A percentile compares a stretch with the other conserved stretches of the same genome.
Conservation (phyloP, 2,329 filamentous ascomycete genomes). For the Pyrenochaeta sp. region DNA sequence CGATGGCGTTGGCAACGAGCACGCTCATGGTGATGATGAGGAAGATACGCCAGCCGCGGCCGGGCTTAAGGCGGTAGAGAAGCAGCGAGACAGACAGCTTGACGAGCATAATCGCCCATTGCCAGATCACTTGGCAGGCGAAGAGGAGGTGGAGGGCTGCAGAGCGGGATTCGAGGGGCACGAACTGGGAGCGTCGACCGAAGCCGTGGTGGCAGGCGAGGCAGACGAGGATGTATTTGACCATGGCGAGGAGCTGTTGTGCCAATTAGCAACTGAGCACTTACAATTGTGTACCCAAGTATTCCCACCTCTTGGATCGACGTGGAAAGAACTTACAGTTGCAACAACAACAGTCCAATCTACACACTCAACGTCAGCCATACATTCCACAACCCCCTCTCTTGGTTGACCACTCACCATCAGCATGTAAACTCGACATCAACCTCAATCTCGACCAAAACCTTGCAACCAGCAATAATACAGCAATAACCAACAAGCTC, state of each 20-base stretch:
- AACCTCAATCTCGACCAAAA: slow-evolving; percentile 27
- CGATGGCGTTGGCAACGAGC: slow-evolving; percentile 19
- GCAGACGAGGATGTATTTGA: slow-evolving; percentile 25
- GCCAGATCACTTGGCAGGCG: slow-evolving; percentile 34
- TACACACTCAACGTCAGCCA: no score
- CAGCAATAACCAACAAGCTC: slow-evolving; percentile 21
- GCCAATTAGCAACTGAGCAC: not conserved
- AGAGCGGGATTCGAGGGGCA: slow-evolving; percentile 18
- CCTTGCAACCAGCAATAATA: slow-evolving; percentile 24
- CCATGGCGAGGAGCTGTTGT: slow-evolving; percentile 31
- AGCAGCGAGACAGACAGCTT: slow-evolving; percentile 33
- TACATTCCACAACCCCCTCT: no score
- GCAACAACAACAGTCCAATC: slow-evolving; percentile 29
- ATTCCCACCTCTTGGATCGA: no score
- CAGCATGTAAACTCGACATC: slow-evolving; percentile 13
- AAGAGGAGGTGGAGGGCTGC: slow-evolving; percentile 31
- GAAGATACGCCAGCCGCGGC: slow-evolving; percentile 27
- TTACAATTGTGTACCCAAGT: not conserved
- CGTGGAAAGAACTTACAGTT: slow-evolving; percentile 18
- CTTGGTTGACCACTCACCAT: no score
- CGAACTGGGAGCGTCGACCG: slow-evolving; percentile 29
- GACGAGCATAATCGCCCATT: slow-evolving; percentile 33
- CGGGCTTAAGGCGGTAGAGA: slow-evolving; percentile 30
- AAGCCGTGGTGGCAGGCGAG: slow-evolving; percentile 28
- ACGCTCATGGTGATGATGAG: slow-evolving; percentile 25